phyloP scores from a whole-genome alignment of 1,284 basidiomycete species.

The Puccinia novopanici region DNA sequence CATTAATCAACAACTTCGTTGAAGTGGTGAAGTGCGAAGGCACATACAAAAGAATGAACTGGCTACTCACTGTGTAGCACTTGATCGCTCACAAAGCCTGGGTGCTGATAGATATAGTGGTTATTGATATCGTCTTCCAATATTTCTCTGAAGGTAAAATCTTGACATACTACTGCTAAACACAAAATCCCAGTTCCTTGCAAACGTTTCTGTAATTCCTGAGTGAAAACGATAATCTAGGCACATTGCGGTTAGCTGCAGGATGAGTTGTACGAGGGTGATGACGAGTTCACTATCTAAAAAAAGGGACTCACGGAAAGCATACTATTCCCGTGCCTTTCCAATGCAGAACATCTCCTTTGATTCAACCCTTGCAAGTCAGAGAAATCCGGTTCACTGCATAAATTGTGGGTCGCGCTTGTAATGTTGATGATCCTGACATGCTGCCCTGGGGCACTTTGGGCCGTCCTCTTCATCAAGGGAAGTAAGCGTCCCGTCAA shows the following conservation, averaged over 20 bases:
- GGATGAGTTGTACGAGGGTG: neutral
- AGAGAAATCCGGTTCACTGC: constrained; percentile 30
- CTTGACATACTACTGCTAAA: constrained; percentile 35
- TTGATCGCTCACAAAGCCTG: neutral
- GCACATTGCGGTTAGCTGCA: neutral
- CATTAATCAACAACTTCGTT: neutral
- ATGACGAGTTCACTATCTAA: neutral
- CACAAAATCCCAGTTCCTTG: constrained; percentile 52
- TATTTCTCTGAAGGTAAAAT: neutral
- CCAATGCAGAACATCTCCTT: neutral
- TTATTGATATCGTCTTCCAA: neutral
- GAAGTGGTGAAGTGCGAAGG: neutral
- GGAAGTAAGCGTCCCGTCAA: constrained; percentile 26
- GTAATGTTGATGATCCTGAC: constrained; percentile 29
- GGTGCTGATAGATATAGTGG: neutral
- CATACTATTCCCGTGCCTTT: constrained; percentile 42
- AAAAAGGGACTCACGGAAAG: constrained; percentile 16
- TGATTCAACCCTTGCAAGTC: constrained; percentile 39
- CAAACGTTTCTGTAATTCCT: constrained; percentile 53
- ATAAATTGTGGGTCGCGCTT: constrained; percentile 33
- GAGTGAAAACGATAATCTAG: constrained; percentile 53
- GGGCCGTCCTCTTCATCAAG: constrained; percentile 19
- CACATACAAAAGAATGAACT: neutral
- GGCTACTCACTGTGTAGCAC: constrained; percentile 4
- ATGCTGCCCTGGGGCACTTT: neutral